These are phyloP conservation scores for Graphium sp. DNA, from an alignment of 2,329 filamentous ascomycete species.

Conservation along the genomic window DNA sequence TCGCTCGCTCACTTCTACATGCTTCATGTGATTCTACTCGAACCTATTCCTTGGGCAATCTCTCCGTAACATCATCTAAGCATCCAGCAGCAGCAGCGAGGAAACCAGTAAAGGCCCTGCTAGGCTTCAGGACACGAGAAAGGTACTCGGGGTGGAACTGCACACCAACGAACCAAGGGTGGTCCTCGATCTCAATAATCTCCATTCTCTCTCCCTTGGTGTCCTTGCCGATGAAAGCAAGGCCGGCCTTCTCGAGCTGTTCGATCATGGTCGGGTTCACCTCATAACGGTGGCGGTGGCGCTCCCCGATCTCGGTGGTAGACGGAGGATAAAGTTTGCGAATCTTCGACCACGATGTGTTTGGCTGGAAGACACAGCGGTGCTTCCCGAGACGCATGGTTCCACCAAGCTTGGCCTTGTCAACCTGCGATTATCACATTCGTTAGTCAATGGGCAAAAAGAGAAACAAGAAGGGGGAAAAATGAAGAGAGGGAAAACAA, in stretches of 20 bases:
- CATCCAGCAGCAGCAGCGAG: slow-evolving; percentile 61
- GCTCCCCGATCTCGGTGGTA: slow-evolving; percentile 44
- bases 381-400: slow-evolving; percentile 76
- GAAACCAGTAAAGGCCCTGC: slow-evolving; percentile 62
- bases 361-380: slow-evolving; percentile 56
- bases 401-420: slow-evolving; percentile 60
- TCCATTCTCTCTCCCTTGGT: slow-evolving; percentile 67
- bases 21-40: no score
- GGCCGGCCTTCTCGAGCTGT: slow-evolving; percentile 47
- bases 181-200: slow-evolving; percentile 64
- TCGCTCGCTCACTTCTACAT: no score
- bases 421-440: slow-evolving; percentile 20
- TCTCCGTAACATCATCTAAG: slow-evolving; percentile 26
- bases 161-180: slow-evolving; percentile 69
- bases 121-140: slow-evolving; percentile 56
- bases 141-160: slow-evolving; percentile 86
- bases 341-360: slow-evolving; percentile 63
- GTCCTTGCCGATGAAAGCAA: slow-evolving; percentile 68
- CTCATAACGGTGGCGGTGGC: slow-evolving; percentile 81
- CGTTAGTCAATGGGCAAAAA: no score
- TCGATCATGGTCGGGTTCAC: slow-evolving; percentile 70
- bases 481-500: slow-evolving; percentile 12
- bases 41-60: slow-evolving; percentile 10
- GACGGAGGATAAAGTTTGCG: slow-evolving; percentile 54
- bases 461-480: neutral